phyloP scores from a whole-genome alignment of 495 filamentous ascomycete genomes.

The Penicillium lividum region DNA sequence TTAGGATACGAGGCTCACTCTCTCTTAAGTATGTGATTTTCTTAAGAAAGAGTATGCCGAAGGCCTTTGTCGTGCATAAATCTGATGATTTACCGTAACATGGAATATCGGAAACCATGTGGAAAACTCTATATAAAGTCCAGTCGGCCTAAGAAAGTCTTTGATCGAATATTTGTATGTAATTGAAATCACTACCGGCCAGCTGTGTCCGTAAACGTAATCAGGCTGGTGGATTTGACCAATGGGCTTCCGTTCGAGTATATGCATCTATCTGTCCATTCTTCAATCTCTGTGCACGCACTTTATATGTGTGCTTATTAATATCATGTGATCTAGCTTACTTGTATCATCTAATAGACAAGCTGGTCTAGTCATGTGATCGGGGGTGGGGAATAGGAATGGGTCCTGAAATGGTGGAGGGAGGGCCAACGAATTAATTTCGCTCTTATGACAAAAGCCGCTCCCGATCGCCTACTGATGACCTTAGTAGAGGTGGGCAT shows the following conservation, averaged over 20 bases:
- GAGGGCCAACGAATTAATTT: slow-evolving; percentile 16
- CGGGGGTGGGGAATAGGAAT: slow-evolving; percentile 11
- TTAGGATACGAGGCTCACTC: slow-evolving; percentile 8
- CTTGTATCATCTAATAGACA: too few species aligned
- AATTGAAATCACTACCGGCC: slow-evolving; percentile 13
- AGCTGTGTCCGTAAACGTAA: too few species aligned
- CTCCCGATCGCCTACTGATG: slow-evolving; percentile 14
- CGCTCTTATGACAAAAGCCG: slow-evolving; percentile 18
- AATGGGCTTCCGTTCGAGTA: too few species aligned
- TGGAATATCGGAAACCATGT: slow-evolving; percentile 16
- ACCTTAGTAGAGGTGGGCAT: slow-evolving; percentile 15
- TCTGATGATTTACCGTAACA: slow-evolving; percentile 1
- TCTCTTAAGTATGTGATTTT: slow-evolving; percentile 10
- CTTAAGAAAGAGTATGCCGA: slow-evolving; percentile 12
- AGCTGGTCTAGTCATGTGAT: slow-evolving; percentile 19
- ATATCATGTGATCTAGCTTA: too few species aligned
- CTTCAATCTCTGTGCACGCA: too few species aligned
- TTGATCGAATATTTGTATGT: slow-evolving; percentile 16
- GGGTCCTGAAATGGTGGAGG: slow-evolving; percentile 19
- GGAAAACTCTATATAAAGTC: slow-evolving; percentile 12
- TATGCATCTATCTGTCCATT: too few species aligned
- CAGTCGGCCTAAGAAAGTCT: slow-evolving; percentile 6
- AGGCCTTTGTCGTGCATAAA: slow-evolving; percentile 3
- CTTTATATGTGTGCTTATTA: too few species aligned
- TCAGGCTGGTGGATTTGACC: too few species aligned